A percentile compares a stretch with the other conserved stretches of the same genome.
Evolutionary conservation across 495 filamentous ascomycete genomes (phyloP).

Genomic region (Talaromyces proteolyticus): DNA sequence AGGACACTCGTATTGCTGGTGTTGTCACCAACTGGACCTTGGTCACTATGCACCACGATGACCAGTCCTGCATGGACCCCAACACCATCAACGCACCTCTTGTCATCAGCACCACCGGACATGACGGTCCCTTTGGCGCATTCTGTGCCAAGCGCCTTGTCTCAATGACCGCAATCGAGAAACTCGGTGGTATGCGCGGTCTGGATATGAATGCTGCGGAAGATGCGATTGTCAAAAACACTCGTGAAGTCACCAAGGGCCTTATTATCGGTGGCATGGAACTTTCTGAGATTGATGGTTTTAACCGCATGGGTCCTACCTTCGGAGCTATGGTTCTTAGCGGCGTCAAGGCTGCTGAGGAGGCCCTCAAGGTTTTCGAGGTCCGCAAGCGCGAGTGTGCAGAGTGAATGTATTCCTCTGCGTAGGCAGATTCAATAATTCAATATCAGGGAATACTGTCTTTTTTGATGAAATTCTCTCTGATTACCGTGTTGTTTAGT

Average conservation of each 20-base stretch:
- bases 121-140: conserved; percentile 86
- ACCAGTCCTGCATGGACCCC: conserved; percentile 92
- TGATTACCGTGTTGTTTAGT: not conserved
- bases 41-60: conserved; percentile 84
- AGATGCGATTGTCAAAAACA: conserved; percentile 86
- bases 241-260: conserved; percentile 78
- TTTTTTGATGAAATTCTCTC: not conserved
- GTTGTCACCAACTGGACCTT: conserved; percentile 95
- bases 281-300: conserved; percentile 81
- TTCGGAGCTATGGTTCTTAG: conserved; percentile 79
- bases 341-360: conserved; percentile 86
- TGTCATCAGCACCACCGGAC: conserved; percentile 80
- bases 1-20: conserved; percentile 66
- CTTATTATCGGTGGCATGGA: conserved; percentile 94
- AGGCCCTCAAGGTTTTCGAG: conserved; percentile 71
- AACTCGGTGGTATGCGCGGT: conserved; percentile 85
- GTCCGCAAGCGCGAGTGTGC: conserved; percentile 60
- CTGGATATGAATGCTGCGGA: conserved; percentile 86
- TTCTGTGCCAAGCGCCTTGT: conserved; percentile 83
- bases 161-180: conserved; percentile 71
- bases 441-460: not conserved
- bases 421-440: not conserved
- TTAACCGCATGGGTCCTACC: conserved; percentile 77
- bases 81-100: conserved; percentile 91
- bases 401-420: conserved; percentile 15